A percentile compares a stretch with the other conserved stretches of the same genome.
These are phyloP conservation scores for Metahyphopichia silvanorum DNA, from an alignment of 805 yeast species.

Conservation along the genomic window DNA sequence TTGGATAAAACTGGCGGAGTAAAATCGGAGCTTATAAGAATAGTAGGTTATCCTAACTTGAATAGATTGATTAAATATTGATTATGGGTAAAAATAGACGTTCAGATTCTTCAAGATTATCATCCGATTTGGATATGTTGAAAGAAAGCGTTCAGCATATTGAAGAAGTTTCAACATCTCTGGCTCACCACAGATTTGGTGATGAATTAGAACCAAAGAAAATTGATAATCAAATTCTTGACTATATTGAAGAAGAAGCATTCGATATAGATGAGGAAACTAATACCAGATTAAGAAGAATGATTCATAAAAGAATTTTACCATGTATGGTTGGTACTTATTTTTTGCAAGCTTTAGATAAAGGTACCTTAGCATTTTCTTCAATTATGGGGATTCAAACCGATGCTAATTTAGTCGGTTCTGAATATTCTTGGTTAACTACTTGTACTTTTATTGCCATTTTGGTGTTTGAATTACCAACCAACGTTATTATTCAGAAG, in stretches of 20 bases:
- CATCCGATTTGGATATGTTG: slow-evolving; percentile 5
- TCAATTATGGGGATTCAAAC: slow-evolving; percentile 17
- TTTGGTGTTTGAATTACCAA: slow-evolving; percentile 21
- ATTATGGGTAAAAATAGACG: too few relatives aligned
- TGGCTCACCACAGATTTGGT: slow-evolving; percentile 2
- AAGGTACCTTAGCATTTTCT: slow-evolving; percentile 21
- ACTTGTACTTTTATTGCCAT: slow-evolving; percentile 10
- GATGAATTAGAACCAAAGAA: slow-evolving; percentile 6
- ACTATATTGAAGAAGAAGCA: slow-evolving; percentile 15
- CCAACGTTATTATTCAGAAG: slow-evolving; percentile 17
- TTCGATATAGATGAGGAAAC: slow-evolving; percentile 20
- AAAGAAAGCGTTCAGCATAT: slow-evolving; percentile 6
- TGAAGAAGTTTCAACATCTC: slow-evolving; percentile 4
- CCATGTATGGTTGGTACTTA: slow-evolving; percentile 24
- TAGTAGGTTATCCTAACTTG: too few relatives aligned
- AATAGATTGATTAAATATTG: too few relatives aligned
- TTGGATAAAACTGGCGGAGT: too few relatives aligned
- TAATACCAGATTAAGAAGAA: slow-evolving; percentile 14
- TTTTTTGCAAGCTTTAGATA: slow-evolving; percentile 22
- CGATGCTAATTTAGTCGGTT: slow-evolving; percentile 19
- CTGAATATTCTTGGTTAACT: slow-evolving; percentile 24
- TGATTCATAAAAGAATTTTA: slow-evolving; percentile 25
- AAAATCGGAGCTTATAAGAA: too few relatives aligned
- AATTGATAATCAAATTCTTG: slow-evolving; percentile 11
- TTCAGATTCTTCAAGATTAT: not conserved